Evolutionary conservation across 495 filamentous ascomycete species (phyloP), one percentile per base, ranked within the genome.

Genomic region (Tuber brumale): DNA sequence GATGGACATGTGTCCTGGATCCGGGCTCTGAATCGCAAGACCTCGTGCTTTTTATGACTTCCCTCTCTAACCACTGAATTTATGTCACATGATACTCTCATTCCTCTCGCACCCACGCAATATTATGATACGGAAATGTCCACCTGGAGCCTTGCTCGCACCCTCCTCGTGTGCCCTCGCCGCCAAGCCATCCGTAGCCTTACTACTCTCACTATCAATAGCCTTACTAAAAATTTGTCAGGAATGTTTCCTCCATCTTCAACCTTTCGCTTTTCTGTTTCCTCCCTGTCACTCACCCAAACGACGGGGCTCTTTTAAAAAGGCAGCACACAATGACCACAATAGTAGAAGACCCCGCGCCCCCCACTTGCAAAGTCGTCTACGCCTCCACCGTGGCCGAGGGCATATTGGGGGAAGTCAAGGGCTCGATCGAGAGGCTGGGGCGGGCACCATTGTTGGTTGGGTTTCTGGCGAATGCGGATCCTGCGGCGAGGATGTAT

Each of bases 401-500:
- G 85, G 87, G 86, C 72, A 87, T 99, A 51, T 87, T 96, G 66
- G 85, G 84, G 23, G 95, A 98, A 85, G 93, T 97, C 69, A 85
- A 87, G 70, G 88, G 91, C 41, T 91, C 90, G 3, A 84, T 97
- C 70, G 86, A 88, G 80, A 91, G 89, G 70, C 85, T 97, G 71
- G 83, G 84, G 35, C 85, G 85, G 72, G 87, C 89, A 81, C 94
- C 95, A 69, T 88, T 92, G 73, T 87, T 99, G 39, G 92, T 95
- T 27, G 95, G 95, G 43, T 97, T 97, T 85, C 88, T 99, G 73
- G 93, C 95, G 72, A 97, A 97, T 83, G 87, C 89, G 76, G 95
- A 99, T 85, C 94, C 94, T 57, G 92, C 93, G 27, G 95, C 95
- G 46, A 86, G 90, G 76, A 93, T 95, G 87, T 99, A 99, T 84